A percentile compares a stretch with the other conserved stretches of the same genome.
Evolutionary conservation across 495 filamentous ascomycete species (phyloP).

Genomic region (Extremus antarcticus): DNA sequence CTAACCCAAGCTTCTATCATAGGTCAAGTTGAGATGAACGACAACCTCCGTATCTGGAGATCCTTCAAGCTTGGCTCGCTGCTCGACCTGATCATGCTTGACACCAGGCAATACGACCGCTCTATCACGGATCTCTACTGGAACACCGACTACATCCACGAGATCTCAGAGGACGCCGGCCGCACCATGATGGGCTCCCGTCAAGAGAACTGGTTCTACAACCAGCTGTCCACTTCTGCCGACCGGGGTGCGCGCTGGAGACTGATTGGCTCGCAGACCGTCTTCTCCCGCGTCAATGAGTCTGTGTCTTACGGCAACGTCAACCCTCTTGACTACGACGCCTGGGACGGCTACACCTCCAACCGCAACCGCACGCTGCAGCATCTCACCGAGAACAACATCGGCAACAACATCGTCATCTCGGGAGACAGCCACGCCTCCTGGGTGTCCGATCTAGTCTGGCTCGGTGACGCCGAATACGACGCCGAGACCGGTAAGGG

Average conservation of each 20-base stretch:
- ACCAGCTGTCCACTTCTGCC: constrained; percentile 41
- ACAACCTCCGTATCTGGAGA: constrained; percentile 60
- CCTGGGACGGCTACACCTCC: constrained; percentile 53
- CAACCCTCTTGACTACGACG: constrained; percentile 47
- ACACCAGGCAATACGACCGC: constrained; percentile 58
- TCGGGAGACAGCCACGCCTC: constrained; percentile 53
- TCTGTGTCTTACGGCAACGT: constrained; percentile 36
- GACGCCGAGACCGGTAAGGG: constrained; percentile 45
- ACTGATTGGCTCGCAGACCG: constrained; percentile 53
- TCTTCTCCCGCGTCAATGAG: constrained; percentile 48
- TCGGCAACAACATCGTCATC: constrained; percentile 56
- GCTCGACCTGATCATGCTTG: constrained; percentile 57
- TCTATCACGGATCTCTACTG: constrained; percentile 39
- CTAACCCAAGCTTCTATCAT: not conserved
- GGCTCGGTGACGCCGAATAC: constrained; percentile 47
- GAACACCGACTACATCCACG: constrained; percentile 47
- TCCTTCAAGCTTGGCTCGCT: constrained; percentile 52
- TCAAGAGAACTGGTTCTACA: constrained; percentile 62
- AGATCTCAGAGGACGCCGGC: constrained; percentile 45
- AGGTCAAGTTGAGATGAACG: constrained; percentile 45
- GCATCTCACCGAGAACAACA: constrained; percentile 48
- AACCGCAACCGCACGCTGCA: constrained; percentile 54
- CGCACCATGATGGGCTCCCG: constrained; percentile 52
- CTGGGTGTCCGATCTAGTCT: constrained; percentile 58
- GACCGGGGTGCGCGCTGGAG: constrained; percentile 50